Percentiles rank a stretch among this genome's conserved stretches.
Evolutionary conservation across 306 rosid genomes (phyloP).

Genomic region (Prunus mume): DNA sequence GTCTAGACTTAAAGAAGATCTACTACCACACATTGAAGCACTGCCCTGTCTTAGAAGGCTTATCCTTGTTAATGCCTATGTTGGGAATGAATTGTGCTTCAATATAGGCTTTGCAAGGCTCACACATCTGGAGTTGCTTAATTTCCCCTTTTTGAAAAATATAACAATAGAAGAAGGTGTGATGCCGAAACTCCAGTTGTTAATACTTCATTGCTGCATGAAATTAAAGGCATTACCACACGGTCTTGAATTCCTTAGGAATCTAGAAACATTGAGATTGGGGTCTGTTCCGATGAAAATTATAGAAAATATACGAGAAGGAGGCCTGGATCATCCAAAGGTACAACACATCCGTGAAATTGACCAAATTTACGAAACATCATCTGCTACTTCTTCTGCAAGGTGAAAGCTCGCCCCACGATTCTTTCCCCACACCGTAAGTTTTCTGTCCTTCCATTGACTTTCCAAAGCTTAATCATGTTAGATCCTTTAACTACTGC

Average conservation of each 20-base stretch:
- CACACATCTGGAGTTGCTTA: not conserved
- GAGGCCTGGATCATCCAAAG: not conserved
- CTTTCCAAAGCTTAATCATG: no score
- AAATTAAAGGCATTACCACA: constrained; percentile 5
- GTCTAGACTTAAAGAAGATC: constrained; percentile 11
- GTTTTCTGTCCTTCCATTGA: no score
- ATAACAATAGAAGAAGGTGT: constrained; percentile 2
- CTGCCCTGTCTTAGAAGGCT: not conserved
- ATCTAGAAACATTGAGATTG: not conserved
- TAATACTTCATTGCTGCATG: not conserved
- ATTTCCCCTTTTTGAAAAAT: not conserved
- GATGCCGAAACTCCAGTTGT: constrained; percentile 1
- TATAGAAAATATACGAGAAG: not conserved
- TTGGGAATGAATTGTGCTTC: not conserved
- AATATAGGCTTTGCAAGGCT: constrained; percentile 9
- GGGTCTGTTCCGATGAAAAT: not conserved
- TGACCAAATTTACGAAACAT: not conserved
- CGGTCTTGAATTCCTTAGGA: constrained; percentile 4
- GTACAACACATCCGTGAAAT: not conserved
- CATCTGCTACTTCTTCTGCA: no score
- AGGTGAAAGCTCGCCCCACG: no score
- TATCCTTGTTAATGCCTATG: not conserved
- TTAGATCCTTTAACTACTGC: no score
- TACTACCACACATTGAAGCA: not conserved
- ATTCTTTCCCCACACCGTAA: no score